Conservation (phyloP, 2,329 filamentous ascomycete species). For the Ophiostoma himal-ulmi region DNA sequence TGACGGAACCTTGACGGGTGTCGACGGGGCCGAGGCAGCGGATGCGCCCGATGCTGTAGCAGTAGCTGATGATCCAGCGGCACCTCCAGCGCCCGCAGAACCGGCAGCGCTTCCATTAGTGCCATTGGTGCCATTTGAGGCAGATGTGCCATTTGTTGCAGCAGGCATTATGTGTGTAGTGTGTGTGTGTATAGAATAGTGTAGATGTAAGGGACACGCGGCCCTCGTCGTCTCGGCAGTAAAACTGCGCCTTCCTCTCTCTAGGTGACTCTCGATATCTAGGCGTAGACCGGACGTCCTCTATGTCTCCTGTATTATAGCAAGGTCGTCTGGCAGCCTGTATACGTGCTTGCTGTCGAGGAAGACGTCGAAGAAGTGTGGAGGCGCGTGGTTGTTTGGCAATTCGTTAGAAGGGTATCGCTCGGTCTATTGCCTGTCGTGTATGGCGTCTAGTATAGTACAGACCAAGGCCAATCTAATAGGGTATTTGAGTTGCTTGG, state of each 20-base stretch:
- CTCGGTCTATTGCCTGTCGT: neutral
- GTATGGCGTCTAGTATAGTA: neutral
- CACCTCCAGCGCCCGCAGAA: neutral
- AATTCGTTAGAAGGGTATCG: neutral
- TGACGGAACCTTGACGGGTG: constrained; percentile 56
- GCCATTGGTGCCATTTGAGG: constrained; percentile 10
- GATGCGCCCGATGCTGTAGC: neutral
- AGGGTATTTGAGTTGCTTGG: neutral
- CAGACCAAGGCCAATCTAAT: neutral
- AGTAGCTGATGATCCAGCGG: constrained; percentile 11
- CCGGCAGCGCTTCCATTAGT: neutral
- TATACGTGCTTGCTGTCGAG: neutral
- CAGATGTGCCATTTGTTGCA: neutral
- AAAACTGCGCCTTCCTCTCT: neutral
- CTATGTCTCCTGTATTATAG: neutral
- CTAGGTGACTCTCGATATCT: neutral
- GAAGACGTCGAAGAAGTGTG: no score
- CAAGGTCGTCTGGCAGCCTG: neutral
- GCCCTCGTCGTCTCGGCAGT: neutral
- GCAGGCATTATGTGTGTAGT: constrained; percentile 11
- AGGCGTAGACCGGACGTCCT: neutral
- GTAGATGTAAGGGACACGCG: neutral
- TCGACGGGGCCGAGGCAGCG: constrained; percentile 36
- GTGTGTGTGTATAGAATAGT: neutral
- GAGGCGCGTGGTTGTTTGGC: no score